Conservation (phyloP, 345 rosid species). For the Euphorbia pulcherrima region DNA sequence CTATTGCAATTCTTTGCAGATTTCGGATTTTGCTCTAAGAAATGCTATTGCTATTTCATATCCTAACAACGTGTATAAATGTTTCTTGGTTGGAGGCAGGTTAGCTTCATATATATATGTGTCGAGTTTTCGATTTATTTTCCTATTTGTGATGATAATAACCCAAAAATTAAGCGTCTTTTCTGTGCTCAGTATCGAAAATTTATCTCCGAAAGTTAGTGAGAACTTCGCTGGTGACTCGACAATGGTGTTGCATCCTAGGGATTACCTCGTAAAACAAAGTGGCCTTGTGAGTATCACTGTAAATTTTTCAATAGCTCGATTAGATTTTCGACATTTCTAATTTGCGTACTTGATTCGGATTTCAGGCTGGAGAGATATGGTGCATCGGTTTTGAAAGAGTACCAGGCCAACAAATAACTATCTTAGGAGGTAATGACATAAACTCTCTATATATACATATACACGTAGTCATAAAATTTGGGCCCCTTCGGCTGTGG, state of each 20-base stretch:
- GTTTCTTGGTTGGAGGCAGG: conserved; percentile 67
- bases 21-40: conserved; percentile 51
- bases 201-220: conserved; percentile 75
- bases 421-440: conserved; percentile 83
- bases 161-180: conserved; percentile 15
- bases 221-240: conserved; percentile 86
- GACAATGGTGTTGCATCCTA: conserved; percentile 64
- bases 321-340: too few species aligned
- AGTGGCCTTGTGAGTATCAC: conserved; percentile 67
- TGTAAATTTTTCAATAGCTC: too few species aligned
- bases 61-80: conserved; percentile 51
- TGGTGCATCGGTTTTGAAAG: conserved; percentile 92
- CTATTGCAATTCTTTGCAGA: conserved; percentile 42
- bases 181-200: conserved; percentile 43
- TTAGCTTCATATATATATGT: conserved; percentile 27
- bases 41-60: conserved; percentile 49
- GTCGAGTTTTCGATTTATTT: conserved; percentile 2
- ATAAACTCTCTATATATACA: too few species aligned
- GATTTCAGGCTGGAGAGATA: conserved; percentile 56
- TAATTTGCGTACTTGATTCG: conserved; percentile 11
- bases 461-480: too few species aligned
- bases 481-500: too few species aligned
- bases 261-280: conserved; percentile 77
- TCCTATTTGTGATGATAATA: conserved; percentile 5
- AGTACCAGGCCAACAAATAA: conserved; percentile 58